Base-by-base conservation (phyloP, 768 basidiomycete genomes). In the Tylopilus intermedius region DNA sequence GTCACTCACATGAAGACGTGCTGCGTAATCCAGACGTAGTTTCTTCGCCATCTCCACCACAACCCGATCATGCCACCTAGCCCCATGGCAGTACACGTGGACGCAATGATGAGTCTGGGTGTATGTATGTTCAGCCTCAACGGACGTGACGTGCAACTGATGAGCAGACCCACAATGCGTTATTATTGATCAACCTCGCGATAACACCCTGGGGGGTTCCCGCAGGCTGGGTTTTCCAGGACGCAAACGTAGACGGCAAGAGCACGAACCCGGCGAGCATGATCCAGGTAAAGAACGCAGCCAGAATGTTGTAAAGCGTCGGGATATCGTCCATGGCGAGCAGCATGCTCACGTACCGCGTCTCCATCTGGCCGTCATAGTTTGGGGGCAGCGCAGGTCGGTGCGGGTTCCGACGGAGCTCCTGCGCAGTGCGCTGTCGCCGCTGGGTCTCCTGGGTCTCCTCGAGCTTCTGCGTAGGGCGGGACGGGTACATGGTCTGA, bases 281-380 rank as follows among this genome's bases (percentile, higher is more conserved):
- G 50, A 84, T 74, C 82, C 82, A 84, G 8, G 79, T 82, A 57
- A 79, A 83, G 67, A 84, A 82, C 8, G 72, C 72, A 2, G 79
- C 75, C n/a, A 76, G 62, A 13, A 80, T 50, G 50, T 82, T 80
- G 62, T 77, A 72, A 39, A 76, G 21, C 4, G 65, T 57, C 15
- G 81, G 79, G 41, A 84, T 83, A 35, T 69, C 72, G 57, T 83
- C 82, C 21, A 83, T 65, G 5, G 80, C 82, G 32, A 84, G 74
- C 24, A 84, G 71, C 82, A 84, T 84, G 48, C 76, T 77, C 57
- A 82, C 73, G 58, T 84, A 84, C 30, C 74, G 74, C 2, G 82
- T 80, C 53, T 77, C 55, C 26, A 24, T 47, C 49, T 55, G 56
- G 8, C 59, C 56, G 21, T 65, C 59, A 43, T 58, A 56, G 32